Base-by-base conservation (phyloP, 257 asterid species). In the Solanum habrochaites region DNA sequence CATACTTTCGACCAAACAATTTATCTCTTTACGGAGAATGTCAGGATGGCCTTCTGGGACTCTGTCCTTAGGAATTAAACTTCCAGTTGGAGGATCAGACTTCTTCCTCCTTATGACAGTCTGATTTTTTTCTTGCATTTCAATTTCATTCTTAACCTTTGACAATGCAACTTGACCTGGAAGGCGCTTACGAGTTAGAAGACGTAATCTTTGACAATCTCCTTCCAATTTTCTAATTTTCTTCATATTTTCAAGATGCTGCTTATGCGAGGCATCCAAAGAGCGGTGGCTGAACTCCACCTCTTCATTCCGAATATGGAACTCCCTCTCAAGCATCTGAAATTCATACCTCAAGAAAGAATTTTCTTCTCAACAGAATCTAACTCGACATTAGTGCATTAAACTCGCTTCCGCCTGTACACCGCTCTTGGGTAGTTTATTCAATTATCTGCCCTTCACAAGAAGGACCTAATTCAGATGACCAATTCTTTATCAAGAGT, bases 131-230 rank as follows among this genome's bases (percentile, higher is more conserved):
- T 89, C 92, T 40, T 80, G 89, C 39, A 75, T 70, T 87, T 93
- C 98, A 77, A 90, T 71, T 74, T 91, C 94, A 74, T 86, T 89
- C 87, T 71, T 91, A 74, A 89, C 69, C 89, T 86, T 87, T 32
- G 90, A 81, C 49, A 89, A 64, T 35, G 75, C 84, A 74, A 90
- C 66, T 2, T 91, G 92, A 29, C 89, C 91, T 45, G 96, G 94
- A 47, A 92, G 84, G 43, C 94, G 88, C 80, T 92, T 95, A n/a
- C 97, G 95, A 29, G 89, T 89, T 45, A 94, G 60, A 40, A 87
- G 87, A 4, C 99, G 97, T n/a, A 95, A 84, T 84, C 98, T 90
- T n/a, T 94, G 96, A 91, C 97, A 92, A 40, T 97, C 98, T 7
- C 89, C 91, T 92, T 97, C 99, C 32, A 97, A 89, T 89, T 90